Evolutionary conservation across 108 stramenopile genomes (phyloP).

Genomic region (Cyclotella kingstonii): DNA sequence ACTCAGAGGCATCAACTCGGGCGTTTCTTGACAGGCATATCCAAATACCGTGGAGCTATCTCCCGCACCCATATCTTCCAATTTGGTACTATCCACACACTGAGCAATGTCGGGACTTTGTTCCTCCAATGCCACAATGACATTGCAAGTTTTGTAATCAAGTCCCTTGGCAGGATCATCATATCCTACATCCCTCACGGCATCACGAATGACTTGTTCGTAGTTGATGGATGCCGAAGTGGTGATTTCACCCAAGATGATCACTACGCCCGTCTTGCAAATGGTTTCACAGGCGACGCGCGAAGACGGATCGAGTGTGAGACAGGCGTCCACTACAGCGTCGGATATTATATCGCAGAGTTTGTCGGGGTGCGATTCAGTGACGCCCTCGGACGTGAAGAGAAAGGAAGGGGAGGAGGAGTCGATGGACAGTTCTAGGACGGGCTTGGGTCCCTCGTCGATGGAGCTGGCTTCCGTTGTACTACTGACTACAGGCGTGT

Average conservation of each 20-base stretch:
- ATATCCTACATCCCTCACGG: slow-evolving; percentile 95
- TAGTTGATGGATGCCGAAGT: slow-evolving; percentile 95
- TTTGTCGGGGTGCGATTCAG: slow-evolving; percentile 99
- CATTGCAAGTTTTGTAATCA: slow-evolving; percentile 97
- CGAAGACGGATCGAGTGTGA: slow-evolving; percentile 87
- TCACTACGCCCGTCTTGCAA: slow-evolving; percentile 97
- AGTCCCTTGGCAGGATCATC: slow-evolving; percentile 95
- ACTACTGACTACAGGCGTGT: too few species aligned
- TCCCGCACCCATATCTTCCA: slow-evolving; percentile 97
- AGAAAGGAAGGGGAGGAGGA: slow-evolving; percentile 72
- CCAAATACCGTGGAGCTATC: slow-evolving; percentile 98
- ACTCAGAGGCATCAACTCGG: slow-evolving; percentile 91
- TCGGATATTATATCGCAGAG: slow-evolving; percentile 96
- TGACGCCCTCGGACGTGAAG: slow-evolving; percentile 95
- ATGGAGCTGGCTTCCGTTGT: too few species aligned
- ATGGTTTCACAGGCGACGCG: slow-evolving; percentile 98
- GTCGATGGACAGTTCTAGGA: slow-evolving; percentile 2
- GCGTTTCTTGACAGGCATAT: slow-evolving; percentile 96
- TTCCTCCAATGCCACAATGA: slow-evolving; percentile 96
- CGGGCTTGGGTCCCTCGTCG: not conserved
- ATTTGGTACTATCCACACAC: slow-evolving; percentile 87
- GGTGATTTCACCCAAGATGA: slow-evolving; percentile 98
- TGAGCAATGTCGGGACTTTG: slow-evolving; percentile 97
- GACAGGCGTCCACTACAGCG: slow-evolving; percentile 95
- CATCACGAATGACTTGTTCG: slow-evolving; percentile 96